These are phyloP conservation scores for Cladosporium austrohemisphaericum DNA, from an alignment of 2,329 filamentous ascomycete species.

Conservation along the genomic window DNA sequence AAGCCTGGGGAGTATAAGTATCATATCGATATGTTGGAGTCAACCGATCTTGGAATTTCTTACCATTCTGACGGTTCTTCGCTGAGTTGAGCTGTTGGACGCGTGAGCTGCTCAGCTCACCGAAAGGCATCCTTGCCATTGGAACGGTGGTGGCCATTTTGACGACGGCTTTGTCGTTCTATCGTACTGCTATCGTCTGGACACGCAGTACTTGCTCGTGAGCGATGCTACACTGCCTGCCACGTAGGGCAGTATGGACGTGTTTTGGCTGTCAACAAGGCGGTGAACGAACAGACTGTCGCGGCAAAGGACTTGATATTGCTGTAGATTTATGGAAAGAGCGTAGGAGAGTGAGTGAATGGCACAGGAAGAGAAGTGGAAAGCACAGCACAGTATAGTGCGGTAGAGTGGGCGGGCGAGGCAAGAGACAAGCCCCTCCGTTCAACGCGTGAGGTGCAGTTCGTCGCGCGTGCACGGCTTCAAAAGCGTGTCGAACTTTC, in stretches of 20 bases:
- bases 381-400: neutral
- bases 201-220: conserved; percentile 3
- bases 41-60: conserved; percentile 16
- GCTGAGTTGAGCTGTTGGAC: conserved; percentile 68
- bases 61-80: conserved; percentile 71
- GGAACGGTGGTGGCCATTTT: conserved; percentile 31
- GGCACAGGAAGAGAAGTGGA: conserved; percentile 1
- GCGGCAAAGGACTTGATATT: neutral
- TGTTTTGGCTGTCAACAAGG: conserved; percentile 15
- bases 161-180: neutral
- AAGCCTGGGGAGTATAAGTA: conserved; percentile 12
- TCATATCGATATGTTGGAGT: neutral
- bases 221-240: conserved; percentile 6
- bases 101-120: conserved; percentile 64
- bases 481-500: conserved; percentile 6
- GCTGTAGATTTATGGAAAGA: neutral
- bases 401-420: conserved; percentile 3
- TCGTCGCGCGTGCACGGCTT: conserved; percentile 10
- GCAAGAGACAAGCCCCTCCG: conserved; percentile 1
- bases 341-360: neutral
- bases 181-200: no score
- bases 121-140: conserved; percentile 65
- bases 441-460: conserved; percentile 3
- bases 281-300: neutral
- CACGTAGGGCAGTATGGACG: neutral